Evolutionary conservation across 257 asterid genomes (phyloP).

Genomic region (Mentha longifolia): DNA sequence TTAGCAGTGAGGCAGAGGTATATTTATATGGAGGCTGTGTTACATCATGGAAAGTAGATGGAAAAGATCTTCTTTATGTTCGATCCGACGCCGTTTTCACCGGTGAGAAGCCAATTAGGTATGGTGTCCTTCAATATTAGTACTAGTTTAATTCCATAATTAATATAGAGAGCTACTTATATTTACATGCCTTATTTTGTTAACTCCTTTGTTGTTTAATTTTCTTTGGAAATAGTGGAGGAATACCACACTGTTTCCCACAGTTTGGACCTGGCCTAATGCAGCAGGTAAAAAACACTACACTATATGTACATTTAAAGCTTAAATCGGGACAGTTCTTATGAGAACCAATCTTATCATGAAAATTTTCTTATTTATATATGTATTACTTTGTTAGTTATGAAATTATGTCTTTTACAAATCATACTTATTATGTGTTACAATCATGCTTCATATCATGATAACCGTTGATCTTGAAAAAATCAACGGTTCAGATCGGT

Average conservation of each 20-base stretch:
- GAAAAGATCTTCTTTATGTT: constrained; percentile 84
- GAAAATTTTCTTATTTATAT: too few species aligned
- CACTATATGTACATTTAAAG: constrained; percentile 25
- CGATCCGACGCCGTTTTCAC: constrained; percentile 95
- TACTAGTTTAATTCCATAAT: constrained; percentile 18
- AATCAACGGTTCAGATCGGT: too few species aligned
- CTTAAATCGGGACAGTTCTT: background rate
- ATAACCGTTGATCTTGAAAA: too few species aligned
- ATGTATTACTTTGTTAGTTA: too few species aligned
- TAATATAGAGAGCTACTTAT: background rate
- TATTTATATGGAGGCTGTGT: constrained; percentile 93
- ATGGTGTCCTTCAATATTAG: background rate
- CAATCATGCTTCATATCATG: too few species aligned
- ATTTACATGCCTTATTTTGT: background rate
- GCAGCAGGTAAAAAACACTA: constrained; percentile 72
- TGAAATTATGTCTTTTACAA: too few species aligned
- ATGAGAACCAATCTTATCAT: too few species aligned
- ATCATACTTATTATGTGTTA: too few species aligned
- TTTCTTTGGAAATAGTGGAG: constrained; percentile 64
- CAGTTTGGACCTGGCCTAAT: constrained; percentile 95
- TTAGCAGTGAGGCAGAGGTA: constrained; percentile 87
- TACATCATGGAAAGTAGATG: constrained; percentile 91
- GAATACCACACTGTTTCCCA: constrained; percentile 98
- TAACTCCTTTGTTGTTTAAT: constrained; percentile 13
- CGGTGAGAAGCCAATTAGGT: constrained; percentile 96